These are phyloP conservation scores for Acephala macrosclerotiorum DNA, from an alignment of 2,329 filamentous ascomycete species.

Conservation along the genomic window DNA sequence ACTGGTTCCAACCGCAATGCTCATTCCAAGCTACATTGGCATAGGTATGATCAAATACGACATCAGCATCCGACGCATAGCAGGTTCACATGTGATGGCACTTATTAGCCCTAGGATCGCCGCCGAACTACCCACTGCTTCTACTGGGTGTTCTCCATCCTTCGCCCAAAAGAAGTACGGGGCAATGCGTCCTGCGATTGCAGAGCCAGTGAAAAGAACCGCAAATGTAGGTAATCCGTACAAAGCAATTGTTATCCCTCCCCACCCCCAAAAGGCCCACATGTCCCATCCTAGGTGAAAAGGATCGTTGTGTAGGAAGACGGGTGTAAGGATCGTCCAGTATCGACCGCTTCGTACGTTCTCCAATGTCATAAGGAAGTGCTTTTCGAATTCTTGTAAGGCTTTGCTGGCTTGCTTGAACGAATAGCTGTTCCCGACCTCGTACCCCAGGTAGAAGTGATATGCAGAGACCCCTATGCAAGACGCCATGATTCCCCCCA, in stretches of 20 bases:
- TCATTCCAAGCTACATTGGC: slow-evolving; percentile 15
- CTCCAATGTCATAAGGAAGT: slow-evolving; percentile 17
- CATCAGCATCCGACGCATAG: not conserved
- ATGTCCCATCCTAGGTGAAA: slow-evolving; percentile 44
- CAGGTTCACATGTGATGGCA: slow-evolving; percentile 14
- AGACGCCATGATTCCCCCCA: slow-evolving; percentile 19
- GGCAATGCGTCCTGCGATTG: slow-evolving; percentile 23
- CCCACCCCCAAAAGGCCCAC: slow-evolving; percentile 38
- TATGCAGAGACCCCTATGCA: slow-evolving; percentile 18
- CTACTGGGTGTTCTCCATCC: not conserved
- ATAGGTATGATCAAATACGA: slow-evolving; percentile 30
- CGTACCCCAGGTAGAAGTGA: not conserved
- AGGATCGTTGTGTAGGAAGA: slow-evolving; percentile 41
- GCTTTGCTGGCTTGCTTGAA: slow-evolving; percentile 1
- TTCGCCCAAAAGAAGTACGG: slow-evolving; percentile 21
- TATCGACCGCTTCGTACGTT: slow-evolving; percentile 30
- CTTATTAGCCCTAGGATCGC: slow-evolving; percentile 24
- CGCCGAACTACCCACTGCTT: slow-evolving; percentile 28
- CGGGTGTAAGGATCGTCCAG: slow-evolving; percentile 42
- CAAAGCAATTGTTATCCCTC: slow-evolving; percentile 29
- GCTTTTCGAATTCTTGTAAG: slow-evolving; percentile 14
- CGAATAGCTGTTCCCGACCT: slow-evolving; percentile 2
- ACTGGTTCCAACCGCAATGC: slow-evolving; percentile 7
- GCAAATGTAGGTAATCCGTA: slow-evolving; percentile 23
- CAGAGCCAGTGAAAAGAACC: slow-evolving; percentile 29